Evolutionary conservation across 495 filamentous ascomycete species (phyloP).

Genomic region (Corynascus novoguineensis): DNA sequence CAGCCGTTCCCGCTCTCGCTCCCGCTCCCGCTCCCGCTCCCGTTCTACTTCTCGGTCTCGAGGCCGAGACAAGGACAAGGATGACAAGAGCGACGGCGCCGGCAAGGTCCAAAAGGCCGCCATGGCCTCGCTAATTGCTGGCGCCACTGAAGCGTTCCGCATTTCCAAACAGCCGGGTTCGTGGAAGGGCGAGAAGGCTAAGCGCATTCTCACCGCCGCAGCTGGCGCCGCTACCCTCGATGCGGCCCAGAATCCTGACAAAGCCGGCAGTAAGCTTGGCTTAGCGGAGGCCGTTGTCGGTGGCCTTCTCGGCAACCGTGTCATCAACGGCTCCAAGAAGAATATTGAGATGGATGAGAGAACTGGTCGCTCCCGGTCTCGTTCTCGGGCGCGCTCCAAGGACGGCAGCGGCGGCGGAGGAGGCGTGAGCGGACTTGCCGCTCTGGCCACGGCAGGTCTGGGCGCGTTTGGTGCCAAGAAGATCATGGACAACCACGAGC

Average conservation of each 20-base stretch:
- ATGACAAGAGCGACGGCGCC: constrained; percentile 42
- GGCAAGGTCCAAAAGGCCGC: constrained; percentile 77
- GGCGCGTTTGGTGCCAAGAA: constrained; percentile 80
- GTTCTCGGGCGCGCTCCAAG: constrained; percentile 49
- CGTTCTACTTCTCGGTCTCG: constrained; percentile 39
- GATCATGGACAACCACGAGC: constrained; percentile 60
- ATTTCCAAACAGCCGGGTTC: constrained; percentile 77
- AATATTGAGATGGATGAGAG: constrained; percentile 50
- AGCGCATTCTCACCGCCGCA: constrained; percentile 80
- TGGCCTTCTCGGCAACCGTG: constrained; percentile 73
- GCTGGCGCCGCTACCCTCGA: constrained; percentile 80
- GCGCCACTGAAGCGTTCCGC: constrained; percentile 82
- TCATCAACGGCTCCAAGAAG: constrained; percentile 70
- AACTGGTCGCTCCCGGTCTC: constrained; percentile 46
- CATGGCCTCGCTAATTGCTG: constrained; percentile 78
- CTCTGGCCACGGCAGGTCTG: constrained; percentile 67
- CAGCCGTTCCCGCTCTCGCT: constrained; percentile 45
- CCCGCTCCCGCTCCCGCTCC: constrained; percentile 49
- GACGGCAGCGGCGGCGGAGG: constrained; percentile 36
- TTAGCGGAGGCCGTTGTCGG: constrained; percentile 73
- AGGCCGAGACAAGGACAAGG: constrained; percentile 44
- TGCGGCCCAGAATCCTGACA: constrained; percentile 67
- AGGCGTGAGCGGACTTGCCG: constrained; percentile 51
- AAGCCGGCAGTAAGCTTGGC: constrained; percentile 58
- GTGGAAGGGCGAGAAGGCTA: constrained; percentile 81